A percentile compares a stretch with the other conserved stretches of the same genome.
phyloP scores from a whole-genome alignment of 148 eudicot genomes.

The Suaeda aralocaspica region DNA sequence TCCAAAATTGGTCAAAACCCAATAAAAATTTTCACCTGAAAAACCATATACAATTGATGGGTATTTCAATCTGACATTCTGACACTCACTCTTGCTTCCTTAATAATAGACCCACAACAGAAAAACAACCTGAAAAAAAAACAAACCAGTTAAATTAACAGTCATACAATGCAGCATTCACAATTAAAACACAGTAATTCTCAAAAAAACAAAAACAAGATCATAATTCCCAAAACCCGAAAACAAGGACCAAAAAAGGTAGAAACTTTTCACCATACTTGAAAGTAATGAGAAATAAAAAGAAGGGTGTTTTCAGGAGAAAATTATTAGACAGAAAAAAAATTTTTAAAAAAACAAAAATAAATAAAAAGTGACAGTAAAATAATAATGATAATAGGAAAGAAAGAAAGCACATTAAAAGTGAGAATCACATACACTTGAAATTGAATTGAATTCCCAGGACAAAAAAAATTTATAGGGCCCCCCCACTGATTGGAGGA shows the following conservation, averaged over 20 bases:
- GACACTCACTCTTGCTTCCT: background rate
- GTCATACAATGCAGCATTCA: slow-evolving; percentile 29
- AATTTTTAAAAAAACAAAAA: too few relatives aligned
- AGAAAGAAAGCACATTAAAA: background rate
- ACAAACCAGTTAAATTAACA: slow-evolving; percentile 6
- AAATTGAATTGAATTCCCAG: too few relatives aligned
- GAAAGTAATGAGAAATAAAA: background rate
- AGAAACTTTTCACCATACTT: slow-evolving; percentile 18
- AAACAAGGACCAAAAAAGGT: background rate
- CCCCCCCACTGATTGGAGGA: slow-evolving; percentile 13
- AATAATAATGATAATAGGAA: background rate
- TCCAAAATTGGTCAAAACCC: slow-evolving; percentile 15
- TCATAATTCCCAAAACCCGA: background rate
- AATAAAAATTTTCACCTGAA: slow-evolving; percentile 2
- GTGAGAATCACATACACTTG: slow-evolving; percentile 24
- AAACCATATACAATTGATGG: background rate
- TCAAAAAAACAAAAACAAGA: slow-evolving; percentile 5
- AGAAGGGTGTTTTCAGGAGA: too few relatives aligned
- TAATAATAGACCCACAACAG: slow-evolving; percentile 17
- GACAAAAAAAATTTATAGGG: slow-evolving; percentile 14
- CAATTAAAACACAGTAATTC: slow-evolving; percentile 8
- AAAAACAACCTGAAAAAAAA: slow-evolving; percentile 18
- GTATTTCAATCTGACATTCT: background rate
- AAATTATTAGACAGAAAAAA: too few relatives aligned
- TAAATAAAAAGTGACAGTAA: background rate